A percentile compares a stretch with the other conserved stretches of the same genome.
phyloP scores from a whole-genome alignment of 331 rosid species.

The Rosa hybrid region DNA sequence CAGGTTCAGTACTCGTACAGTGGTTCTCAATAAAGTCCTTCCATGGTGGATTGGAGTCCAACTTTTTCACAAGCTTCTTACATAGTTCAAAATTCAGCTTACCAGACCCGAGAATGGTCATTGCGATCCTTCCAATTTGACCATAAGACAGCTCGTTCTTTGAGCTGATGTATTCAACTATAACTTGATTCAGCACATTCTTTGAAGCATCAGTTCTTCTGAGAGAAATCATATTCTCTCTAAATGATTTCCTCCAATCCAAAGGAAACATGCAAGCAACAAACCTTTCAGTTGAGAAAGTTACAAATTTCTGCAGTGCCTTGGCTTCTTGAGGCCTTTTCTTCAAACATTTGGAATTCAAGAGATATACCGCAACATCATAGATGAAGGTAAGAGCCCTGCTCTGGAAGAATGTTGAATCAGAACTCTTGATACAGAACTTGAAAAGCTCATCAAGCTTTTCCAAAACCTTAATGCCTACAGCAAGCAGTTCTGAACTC shows the following conservation, averaged over 20 bases:
- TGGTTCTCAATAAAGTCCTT: slow-evolving; percentile 37
- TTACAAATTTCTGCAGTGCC: background rate
- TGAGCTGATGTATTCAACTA: slow-evolving; percentile 27
- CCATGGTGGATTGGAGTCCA: slow-evolving; percentile 44
- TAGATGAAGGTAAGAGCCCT: slow-evolving; percentile 37
- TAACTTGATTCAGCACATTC: slow-evolving; percentile 27
- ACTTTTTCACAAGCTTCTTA: slow-evolving; percentile 15
- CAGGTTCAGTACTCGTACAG: background rate
- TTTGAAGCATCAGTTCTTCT: slow-evolving; percentile 35
- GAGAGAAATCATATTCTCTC: slow-evolving; percentile 36
- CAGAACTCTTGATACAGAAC: background rate
- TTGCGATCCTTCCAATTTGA: slow-evolving; percentile 52
- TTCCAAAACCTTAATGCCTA: slow-evolving; percentile 47
- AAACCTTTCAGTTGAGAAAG: slow-evolving; percentile 16
- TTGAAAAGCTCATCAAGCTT: slow-evolving; percentile 42
- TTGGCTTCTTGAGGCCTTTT: background rate
- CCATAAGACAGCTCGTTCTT: slow-evolving; percentile 35
- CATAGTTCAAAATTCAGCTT: slow-evolving; percentile 6
- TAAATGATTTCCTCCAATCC: slow-evolving; percentile 44
- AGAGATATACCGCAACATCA: slow-evolving; percentile 48
- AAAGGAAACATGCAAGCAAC: slow-evolving; percentile 28
- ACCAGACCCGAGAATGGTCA: slow-evolving; percentile 49
- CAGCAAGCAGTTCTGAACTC: slow-evolving; percentile 46
- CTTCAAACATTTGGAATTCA: slow-evolving; percentile 27
- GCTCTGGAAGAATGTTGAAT: slow-evolving; percentile 29